Conservation (phyloP, 2,329 filamentous ascomycete species). For the Alternaria novae-zelandiae region DNA sequence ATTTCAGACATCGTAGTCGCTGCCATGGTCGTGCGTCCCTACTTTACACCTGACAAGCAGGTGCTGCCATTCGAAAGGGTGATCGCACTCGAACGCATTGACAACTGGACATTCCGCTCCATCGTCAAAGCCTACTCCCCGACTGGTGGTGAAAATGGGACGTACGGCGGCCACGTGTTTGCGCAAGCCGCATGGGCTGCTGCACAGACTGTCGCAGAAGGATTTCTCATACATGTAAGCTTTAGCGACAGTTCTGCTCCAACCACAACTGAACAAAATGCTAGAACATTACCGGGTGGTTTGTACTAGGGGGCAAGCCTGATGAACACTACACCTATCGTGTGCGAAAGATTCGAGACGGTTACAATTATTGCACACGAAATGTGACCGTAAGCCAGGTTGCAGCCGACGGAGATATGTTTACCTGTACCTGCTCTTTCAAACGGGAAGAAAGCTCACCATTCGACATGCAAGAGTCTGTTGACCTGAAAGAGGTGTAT, state of each 20-base stretch:
- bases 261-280: neutral
- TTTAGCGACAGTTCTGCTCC: neutral
- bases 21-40: constrained; percentile 34
- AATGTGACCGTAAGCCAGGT: constrained; percentile 60
- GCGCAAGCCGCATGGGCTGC: constrained; percentile 65
- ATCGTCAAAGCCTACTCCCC: constrained; percentile 53
- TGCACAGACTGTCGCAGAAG: constrained; percentile 58
- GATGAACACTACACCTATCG: constrained; percentile 59
- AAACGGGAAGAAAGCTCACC: constrained; percentile 52
- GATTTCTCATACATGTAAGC: constrained; percentile 59
- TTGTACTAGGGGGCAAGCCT: constrained; percentile 56
- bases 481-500: constrained; percentile 48
- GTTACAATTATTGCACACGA: constrained; percentile 59
- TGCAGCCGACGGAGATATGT: constrained; percentile 54
- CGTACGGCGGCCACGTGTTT: constrained; percentile 64
- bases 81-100: constrained; percentile 50
- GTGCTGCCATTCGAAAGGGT: constrained; percentile 50
- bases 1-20: neutral
- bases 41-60: constrained; percentile 30
- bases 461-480: constrained; percentile 42
- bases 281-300: constrained; percentile 61
- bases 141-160: constrained; percentile 47
- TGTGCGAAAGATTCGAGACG: constrained; percentile 59
- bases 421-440: constrained; percentile 61
- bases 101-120: constrained; percentile 50